Evolutionary conservation across 2,329 filamentous ascomycete genomes (phyloP).

Genomic region (Taxawa tesnikishii): DNA sequence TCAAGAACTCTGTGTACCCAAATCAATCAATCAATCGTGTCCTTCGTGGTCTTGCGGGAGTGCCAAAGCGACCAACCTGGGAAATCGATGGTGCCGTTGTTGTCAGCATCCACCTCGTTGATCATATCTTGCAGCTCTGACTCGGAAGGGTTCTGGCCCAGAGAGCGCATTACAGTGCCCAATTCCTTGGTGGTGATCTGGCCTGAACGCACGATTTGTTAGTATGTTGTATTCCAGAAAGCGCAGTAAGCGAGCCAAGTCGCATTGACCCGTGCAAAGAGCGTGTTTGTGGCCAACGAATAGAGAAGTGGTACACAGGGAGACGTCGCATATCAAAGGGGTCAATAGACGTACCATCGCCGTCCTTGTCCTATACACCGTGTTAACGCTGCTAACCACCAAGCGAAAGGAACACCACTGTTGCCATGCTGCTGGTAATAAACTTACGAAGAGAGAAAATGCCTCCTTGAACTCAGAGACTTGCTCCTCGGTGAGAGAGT

Average conservation of each 20-base stretch:
- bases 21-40: no score
- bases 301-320: no score
- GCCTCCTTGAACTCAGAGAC: constrained; percentile 99
- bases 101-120: constrained; percentile 54
- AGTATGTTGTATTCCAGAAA: neutral
- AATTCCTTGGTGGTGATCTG: constrained; percentile 54
- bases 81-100: constrained; percentile 54
- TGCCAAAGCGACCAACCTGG: constrained; percentile 31
- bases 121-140: constrained; percentile 54
- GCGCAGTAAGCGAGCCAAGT: neutral
- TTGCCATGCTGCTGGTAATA: neutral
- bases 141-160: constrained; percentile 51
- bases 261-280: no score
- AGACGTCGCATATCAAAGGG: no score
- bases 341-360: constrained; percentile 38
- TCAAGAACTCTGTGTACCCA: constrained; percentile 46
- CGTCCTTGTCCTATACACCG: constrained; percentile 45
- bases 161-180: constrained; percentile 50
- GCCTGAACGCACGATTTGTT: constrained; percentile 33
- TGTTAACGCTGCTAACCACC: no score
- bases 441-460: constrained; percentile 97
- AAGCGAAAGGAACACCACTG: no score
- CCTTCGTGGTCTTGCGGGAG: neutral
- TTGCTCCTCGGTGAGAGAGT: constrained; percentile 98
- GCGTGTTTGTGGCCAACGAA: no score